Conservation (phyloP, 352 stramenopile species). For the Globisporangium canariense region DNA sequence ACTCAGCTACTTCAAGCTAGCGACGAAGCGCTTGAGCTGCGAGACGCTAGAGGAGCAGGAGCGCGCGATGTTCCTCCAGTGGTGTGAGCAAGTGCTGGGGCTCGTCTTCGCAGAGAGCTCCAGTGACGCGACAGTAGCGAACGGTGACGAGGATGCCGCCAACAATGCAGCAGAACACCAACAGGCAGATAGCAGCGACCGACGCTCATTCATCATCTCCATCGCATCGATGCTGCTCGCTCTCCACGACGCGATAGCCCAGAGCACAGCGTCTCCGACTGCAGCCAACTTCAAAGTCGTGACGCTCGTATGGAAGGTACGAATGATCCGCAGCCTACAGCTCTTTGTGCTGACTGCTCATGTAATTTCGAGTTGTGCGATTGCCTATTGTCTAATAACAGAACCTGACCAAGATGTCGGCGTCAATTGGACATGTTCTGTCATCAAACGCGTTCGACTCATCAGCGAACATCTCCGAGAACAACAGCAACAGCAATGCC, state of each 20-base stretch:
- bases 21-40: constrained; percentile 3
- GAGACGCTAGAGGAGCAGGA: neutral
- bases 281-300: constrained; percentile 30
- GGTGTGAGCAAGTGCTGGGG: constrained; percentile 13
- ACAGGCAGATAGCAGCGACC: neutral
- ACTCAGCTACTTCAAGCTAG: neutral
- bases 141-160: neutral
- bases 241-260: constrained; percentile 12
- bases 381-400: constrained; percentile 12
- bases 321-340: neutral
- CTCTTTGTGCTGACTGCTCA: neutral
- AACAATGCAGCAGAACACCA: neutral
- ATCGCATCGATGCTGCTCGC: constrained; percentile 13
- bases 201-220: neutral
- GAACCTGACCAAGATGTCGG: constrained; percentile 46
- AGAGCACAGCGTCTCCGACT: neutral
- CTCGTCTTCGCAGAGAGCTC: constrained; percentile 2
- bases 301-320: constrained; percentile 57
- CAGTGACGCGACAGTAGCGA: neutral
- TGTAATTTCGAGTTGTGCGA: neutral
- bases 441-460: neutral
- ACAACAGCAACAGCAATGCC: neutral
- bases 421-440: constrained; percentile 22
- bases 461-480: neutral
- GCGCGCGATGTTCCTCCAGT: constrained; percentile 11